Evolutionary conservation across 2,329 filamentous ascomycete genomes (phyloP).

Genomic region (Colletotrichum orbiculare): DNA sequence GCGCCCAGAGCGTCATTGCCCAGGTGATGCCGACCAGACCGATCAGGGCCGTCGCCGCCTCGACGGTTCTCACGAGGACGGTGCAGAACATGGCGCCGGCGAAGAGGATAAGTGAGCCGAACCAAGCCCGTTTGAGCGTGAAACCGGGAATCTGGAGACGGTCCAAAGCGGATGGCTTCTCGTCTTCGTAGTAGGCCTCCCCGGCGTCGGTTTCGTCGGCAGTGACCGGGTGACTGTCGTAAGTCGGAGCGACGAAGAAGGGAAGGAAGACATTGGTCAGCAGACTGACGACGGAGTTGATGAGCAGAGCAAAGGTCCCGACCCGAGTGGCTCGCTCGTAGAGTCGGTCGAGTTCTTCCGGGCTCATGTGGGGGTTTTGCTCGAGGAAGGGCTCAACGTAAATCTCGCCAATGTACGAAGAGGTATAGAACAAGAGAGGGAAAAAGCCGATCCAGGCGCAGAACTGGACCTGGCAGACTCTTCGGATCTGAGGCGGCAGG

Average conservation of each 20-base stretch:
- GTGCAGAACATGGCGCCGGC: conserved; percentile 84
- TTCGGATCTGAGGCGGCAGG: conserved; percentile 83
- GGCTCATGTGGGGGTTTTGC: conserved; percentile 80
- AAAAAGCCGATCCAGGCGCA: conserved; percentile 97
- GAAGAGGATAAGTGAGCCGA: conserved; percentile 87
- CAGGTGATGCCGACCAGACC: conserved; percentile 89
- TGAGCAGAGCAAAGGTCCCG: conserved; percentile 87
- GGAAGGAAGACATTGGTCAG: conserved; percentile 84
- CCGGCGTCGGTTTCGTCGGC: conserved; percentile 45
- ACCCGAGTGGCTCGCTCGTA: conserved; percentile 89
- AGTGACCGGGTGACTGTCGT: conserved; percentile 60
- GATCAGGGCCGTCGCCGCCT: conserved; percentile 80
- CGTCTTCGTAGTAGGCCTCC: conserved; percentile 46
- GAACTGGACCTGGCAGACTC: conserved; percentile 85
- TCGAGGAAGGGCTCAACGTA: conserved; percentile 87
- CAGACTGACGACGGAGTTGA: conserved; percentile 89
- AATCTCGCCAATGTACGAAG: conserved; percentile 92
- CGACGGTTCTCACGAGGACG: conserved; percentile 78
- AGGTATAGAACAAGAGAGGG: conserved; percentile 94
- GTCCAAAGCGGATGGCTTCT: conserved; percentile 61
- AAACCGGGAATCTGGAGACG: conserved; percentile 81
- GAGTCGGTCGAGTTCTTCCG: conserved; percentile 78
- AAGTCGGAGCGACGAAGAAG: conserved; percentile 86
- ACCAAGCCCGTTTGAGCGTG: conserved; percentile 89
- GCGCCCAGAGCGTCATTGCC: conserved; percentile 94